Percentiles rank a stretch among this genome's conserved stretches.
Conservation (phyloP, 208 protist genomes). For the Trypanosoma rangeli region DNA sequence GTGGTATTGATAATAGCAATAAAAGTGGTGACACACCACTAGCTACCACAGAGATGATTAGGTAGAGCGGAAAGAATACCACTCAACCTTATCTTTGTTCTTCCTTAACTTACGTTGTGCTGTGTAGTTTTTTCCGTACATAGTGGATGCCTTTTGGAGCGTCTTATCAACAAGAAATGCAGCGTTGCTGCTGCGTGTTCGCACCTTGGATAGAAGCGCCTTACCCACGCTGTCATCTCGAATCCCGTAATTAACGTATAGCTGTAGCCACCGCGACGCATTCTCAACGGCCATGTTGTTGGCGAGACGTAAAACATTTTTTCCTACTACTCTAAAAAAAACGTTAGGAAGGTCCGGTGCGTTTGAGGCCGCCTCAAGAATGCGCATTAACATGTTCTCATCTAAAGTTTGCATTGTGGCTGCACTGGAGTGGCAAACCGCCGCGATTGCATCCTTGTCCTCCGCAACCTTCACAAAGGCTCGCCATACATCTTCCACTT, state of each 20-base stretch:
- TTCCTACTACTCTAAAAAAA: conserved; percentile 64
- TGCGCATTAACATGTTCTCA: conserved; percentile 58
- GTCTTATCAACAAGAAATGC: conserved; percentile 19
- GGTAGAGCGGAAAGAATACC: neutral
- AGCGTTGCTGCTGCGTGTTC: conserved; percentile 22
- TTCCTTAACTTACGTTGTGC: conserved; percentile 20
- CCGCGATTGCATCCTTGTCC: conserved; percentile 31
- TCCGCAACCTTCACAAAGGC: conserved; percentile 38
- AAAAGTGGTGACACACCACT: neutral
- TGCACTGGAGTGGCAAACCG: conserved; percentile 39
- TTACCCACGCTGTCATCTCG: conserved; percentile 71
- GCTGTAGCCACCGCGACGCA: conserved; percentile 56
- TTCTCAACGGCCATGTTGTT: conserved; percentile 44
- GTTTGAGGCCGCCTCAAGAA: conserved; percentile 39
- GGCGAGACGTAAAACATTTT: conserved; percentile 32
- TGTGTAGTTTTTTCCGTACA: conserved; percentile 28
- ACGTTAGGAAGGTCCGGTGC: conserved; percentile 41
- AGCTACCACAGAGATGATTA: conserved; percentile 5
- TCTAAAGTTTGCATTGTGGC: conserved; percentile 31
- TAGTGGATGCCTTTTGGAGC: conserved; percentile 17
- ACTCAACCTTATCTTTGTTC: conserved; percentile 24
- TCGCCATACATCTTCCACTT: conserved; percentile 50
- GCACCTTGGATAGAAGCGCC: conserved; percentile 31
- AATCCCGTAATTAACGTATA: conserved; percentile 58
- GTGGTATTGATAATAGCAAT: neutral